A percentile compares a stretch with the other conserved stretches of the same genome.
These are phyloP conservation scores for Backusella circina DNA, from an alignment of 192 early-diverging fungal species.

Conservation along the genomic window DNA sequence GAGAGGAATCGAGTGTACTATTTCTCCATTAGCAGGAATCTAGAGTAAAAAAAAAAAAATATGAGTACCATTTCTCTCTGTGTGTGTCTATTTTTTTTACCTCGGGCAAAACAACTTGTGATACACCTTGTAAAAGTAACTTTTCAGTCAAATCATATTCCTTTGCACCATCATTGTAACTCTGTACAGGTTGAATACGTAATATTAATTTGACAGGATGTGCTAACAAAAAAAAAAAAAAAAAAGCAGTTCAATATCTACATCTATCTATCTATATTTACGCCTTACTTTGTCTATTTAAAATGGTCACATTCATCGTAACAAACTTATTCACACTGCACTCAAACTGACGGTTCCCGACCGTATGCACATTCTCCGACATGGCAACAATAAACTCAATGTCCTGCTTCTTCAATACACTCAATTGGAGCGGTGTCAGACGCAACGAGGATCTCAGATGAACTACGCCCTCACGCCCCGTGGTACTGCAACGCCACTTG, in stretches of 20 bases:
- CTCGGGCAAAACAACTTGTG: slow-evolving; percentile 48
- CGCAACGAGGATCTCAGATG: slow-evolving; percentile 46
- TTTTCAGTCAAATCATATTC: slow-evolving; percentile 49
- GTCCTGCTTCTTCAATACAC: slow-evolving; percentile 57
- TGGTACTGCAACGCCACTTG: slow-evolving; percentile 39
- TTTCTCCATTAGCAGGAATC: slow-evolving; percentile 43
- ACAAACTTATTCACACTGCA: slow-evolving; percentile 49
- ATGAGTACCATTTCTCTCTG: not conserved
- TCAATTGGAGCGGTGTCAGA: slow-evolving; percentile 51
- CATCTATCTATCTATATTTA: slow-evolving; percentile 11
- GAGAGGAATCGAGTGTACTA: slow-evolving; percentile 44
- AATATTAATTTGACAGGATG: slow-evolving; percentile 40
- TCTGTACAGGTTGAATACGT: slow-evolving; percentile 53
- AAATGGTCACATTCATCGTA: slow-evolving; percentile 41
- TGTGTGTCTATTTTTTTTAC: slow-evolving; percentile 25
- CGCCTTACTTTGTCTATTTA: slow-evolving; percentile 53
- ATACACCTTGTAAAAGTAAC: slow-evolving; percentile 50
- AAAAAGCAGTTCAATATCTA: no score
- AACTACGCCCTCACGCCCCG: slow-evolving; percentile 51
- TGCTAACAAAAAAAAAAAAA: not conserved
- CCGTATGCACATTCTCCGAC: not conserved
- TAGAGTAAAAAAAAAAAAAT: slow-evolving; percentile 9
- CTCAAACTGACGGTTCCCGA: slow-evolving; percentile 34
- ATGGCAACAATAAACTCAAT: slow-evolving; percentile 52
- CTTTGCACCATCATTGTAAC: slow-evolving; percentile 47